phyloP scores from a whole-genome alignment of 2,329 filamentous ascomycete genomes.

The Fusarium pseudocircinatum region DNA sequence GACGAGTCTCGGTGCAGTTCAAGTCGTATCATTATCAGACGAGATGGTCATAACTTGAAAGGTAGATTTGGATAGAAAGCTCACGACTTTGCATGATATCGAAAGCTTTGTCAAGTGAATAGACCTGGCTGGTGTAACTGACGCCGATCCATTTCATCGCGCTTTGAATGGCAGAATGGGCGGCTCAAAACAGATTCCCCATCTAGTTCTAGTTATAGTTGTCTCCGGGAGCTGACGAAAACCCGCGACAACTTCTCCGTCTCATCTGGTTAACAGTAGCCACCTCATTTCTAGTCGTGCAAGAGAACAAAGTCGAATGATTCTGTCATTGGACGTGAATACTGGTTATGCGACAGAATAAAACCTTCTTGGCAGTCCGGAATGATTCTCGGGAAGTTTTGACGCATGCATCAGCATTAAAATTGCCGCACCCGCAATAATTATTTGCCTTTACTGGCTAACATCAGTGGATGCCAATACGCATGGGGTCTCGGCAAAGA shows the following conservation, averaged over 20 bases:
- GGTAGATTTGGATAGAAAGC: accelerated
- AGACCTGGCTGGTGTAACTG: neutral
- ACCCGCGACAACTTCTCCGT: too few species aligned
- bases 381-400: neutral
- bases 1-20: too few species aligned
- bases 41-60: neutral
- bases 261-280: neutral
- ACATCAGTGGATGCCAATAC: neutral
- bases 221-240: too few species aligned
- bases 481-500: neutral
- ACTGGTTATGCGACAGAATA: accelerated
- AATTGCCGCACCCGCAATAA: neutral
- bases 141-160: accelerated
- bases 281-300: neutral
- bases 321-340: neutral
- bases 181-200: neutral
- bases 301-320: accelerated
- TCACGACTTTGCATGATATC: neutral
- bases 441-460: neutral
- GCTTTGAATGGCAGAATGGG: neutral
- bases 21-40: too few species aligned
- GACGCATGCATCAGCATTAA: neutral
- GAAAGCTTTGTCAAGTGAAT: too few species aligned
- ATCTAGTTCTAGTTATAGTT: too few species aligned
- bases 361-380: neutral